Conservation (phyloP, 805 yeast species). For the Nakazawaea laoshanensis region DNA sequence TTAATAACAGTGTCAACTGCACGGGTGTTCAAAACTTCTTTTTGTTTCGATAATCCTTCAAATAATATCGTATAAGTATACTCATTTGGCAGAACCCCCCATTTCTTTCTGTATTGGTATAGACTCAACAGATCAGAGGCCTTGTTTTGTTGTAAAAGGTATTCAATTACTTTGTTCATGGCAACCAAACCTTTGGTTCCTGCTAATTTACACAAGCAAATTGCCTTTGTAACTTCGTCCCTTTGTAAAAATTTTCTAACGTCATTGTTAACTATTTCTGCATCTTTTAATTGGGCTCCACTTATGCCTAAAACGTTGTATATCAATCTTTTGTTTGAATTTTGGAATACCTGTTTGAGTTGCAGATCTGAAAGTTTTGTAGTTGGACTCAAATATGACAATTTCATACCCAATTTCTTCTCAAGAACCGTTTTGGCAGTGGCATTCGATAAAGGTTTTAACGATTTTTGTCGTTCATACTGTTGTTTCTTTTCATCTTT, state of each 20-base stretch:
- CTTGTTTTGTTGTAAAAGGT: conserved; percentile 33
- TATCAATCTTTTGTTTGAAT: conserved; percentile 32
- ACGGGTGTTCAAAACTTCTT: conserved; percentile 12
- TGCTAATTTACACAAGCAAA: conserved; percentile 39
- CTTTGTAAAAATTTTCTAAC: conserved; percentile 41
- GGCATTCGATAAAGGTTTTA: conserved; percentile 16
- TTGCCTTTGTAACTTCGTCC: conserved; percentile 45
- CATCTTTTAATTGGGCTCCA: conserved; percentile 49
- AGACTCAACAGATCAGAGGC: conserved; percentile 41
- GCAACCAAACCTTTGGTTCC: conserved; percentile 45
- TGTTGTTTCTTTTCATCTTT: conserved; percentile 8
- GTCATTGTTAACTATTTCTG: conserved; percentile 45
- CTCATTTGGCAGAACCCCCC: conserved; percentile 48
- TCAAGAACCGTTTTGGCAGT: conserved; percentile 20
- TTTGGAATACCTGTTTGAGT: conserved; percentile 16
- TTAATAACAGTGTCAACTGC: conserved; percentile 25
- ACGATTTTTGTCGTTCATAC: conserved; percentile 14
- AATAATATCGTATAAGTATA: conserved; percentile 38
- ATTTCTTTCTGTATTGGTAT: conserved; percentile 48
- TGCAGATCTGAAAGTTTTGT: conserved; percentile 19
- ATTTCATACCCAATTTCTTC: conserved; percentile 13
- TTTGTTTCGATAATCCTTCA: conserved; percentile 31
- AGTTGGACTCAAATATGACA: conserved; percentile 17
- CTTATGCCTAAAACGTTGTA: conserved; percentile 52
- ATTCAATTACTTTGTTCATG: conserved; percentile 51